phyloP scores from a whole-genome alignment of 306 rosid genomes.

The Calophaca sinica region DNA sequence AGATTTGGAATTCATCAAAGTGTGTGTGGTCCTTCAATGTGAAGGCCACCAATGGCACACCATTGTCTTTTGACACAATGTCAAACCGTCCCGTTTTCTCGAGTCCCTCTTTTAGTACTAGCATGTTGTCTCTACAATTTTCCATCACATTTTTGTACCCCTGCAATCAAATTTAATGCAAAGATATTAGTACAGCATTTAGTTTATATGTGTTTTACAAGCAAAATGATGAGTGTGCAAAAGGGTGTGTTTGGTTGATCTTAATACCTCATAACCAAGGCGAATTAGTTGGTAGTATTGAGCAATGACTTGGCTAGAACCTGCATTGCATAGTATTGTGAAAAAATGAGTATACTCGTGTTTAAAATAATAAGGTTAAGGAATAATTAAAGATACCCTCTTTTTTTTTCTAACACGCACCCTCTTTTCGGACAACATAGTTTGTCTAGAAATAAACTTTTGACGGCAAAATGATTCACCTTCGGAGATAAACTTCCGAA shows the following conservation, averaged over 20 bases:
- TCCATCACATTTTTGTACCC: conserved; percentile 93
- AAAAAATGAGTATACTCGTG: background rate
- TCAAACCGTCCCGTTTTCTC: conserved; percentile 72
- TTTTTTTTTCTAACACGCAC: too few species aligned
- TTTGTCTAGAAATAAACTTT: too few species aligned
- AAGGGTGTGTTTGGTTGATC: conserved; percentile 12
- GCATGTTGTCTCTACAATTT: conserved; percentile 87
- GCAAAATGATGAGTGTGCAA: background rate
- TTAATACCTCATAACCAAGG: conserved; percentile 78
- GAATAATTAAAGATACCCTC: too few species aligned
- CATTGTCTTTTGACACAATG: conserved; percentile 80
- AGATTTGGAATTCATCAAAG: conserved; percentile 78
- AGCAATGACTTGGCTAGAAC: conserved; percentile 96
- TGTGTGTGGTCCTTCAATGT: conserved; percentile 67
- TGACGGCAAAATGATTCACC: too few species aligned
- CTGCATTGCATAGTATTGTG: conserved; percentile 55
- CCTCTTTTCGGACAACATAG: too few species aligned
- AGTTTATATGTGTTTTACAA: background rate
- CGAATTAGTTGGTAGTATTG: conserved; percentile 95
- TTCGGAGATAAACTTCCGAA: too few species aligned
- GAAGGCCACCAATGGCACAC: conserved; percentile 93
- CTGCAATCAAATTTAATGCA: conserved; percentile 47
- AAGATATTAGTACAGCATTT: background rate
- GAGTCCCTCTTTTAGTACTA: conserved; percentile 77
- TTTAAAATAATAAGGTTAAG: background rate